Evolutionary conservation across 2,329 filamentous ascomycete genomes (phyloP).

Genomic region (Neopestalotiopsis rosae): DNA sequence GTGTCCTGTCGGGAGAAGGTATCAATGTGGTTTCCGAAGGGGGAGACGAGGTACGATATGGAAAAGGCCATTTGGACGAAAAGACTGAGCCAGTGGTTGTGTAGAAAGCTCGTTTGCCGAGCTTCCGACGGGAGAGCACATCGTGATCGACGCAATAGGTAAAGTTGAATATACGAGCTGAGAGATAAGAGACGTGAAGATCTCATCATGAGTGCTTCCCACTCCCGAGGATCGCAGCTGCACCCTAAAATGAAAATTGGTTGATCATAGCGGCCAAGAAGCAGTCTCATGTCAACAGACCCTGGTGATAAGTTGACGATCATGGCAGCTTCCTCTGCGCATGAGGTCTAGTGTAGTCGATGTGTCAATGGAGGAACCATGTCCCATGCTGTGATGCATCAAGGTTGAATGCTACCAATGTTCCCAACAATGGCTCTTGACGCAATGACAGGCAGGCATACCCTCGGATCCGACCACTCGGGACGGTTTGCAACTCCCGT

Average conservation of each 20-base stretch:
- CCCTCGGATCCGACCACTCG: not conserved
- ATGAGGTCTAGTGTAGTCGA: not conserved
- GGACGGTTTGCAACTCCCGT: not conserved
- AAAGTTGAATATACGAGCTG: not conserved
- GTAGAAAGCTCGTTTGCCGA: not conserved
- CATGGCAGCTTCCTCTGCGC: not conserved
- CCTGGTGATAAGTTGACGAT: not conserved
- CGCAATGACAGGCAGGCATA: not conserved
- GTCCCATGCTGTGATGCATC: not conserved
- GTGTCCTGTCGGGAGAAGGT: not conserved
- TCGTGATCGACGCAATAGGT: not conserved
- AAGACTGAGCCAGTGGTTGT: not conserved
- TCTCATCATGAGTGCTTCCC: not conserved
- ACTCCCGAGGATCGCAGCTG: too few species aligned
- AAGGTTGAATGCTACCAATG: not conserved
- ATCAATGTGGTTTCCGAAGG: not conserved
- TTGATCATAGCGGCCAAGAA: too few species aligned
- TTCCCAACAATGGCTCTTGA: not conserved
- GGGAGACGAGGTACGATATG: not conserved
- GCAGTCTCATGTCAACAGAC: not conserved
- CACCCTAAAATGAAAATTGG: not conserved
- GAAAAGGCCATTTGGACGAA: conserved; percentile 4
- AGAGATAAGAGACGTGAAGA: not conserved
- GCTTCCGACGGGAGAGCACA: not conserved
- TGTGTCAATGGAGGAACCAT: not conserved